Base-by-base conservation (phyloP, 768 basidiomycete species). In the Lactarius akahatsu region DNA sequence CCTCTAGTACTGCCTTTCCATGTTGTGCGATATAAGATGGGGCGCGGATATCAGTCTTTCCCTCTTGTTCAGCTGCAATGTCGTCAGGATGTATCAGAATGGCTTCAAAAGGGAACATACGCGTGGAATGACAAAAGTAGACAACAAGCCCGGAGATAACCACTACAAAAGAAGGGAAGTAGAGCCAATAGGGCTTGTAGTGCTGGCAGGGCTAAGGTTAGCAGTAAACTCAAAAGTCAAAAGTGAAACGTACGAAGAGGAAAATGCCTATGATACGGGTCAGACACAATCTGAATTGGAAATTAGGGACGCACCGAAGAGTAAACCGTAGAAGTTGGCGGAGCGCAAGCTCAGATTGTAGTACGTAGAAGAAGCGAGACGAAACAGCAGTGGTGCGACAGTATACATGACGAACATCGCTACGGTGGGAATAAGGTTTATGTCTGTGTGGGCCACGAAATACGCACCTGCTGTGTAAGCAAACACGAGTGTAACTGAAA, bases 361-460 rank as follows among this genome's bases (percentile, higher is more conserved):
- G 78, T 87, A 94, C 9, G 90, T 85, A n/a, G 91, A 91, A 0
- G 92, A 94, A 13, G 93, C 89, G 75, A 91, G 81, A 64, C 93
- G 89, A 76, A 94, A 94, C 41, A 95, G 76, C 70, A 94, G 69
- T n/a, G 92, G 92, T 5, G 93, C 90, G 56, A 90, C 84, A 45
- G 92, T 94, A 74, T 95, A 95, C 60, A 95, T 75, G 68, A 92
- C 87, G 64, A 91, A 80, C 92, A 94, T 89, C 1, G 93, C 91
- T 83, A 54, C 38, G 6, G 26, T 41, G 26, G 23, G 5, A 11
- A 57, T 63, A 45, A 58, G n/a, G 3, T 6, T 32, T 41, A 36
- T 55, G 26, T 10, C 32, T 73, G 11, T 26, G 50, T 26, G 4
- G 3, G 20, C 23, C 1, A 52, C 5, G 50, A 26, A 52, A 52